Evolutionary conservation across 257 asterid genomes (phyloP), one percentile per base, ranked within the genome.

Genomic region (Petunia secreta): DNA sequence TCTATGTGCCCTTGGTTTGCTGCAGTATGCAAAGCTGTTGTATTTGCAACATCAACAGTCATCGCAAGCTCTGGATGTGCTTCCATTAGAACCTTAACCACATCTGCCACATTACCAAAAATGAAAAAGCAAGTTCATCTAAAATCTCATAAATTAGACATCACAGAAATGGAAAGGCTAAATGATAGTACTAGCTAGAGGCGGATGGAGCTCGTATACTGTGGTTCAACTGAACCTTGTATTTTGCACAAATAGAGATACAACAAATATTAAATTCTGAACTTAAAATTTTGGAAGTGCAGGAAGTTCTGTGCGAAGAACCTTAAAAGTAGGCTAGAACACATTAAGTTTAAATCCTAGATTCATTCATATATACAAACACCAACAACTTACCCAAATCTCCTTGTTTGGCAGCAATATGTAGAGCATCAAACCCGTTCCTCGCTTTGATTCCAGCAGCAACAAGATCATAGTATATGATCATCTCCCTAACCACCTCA

Each of bases 351-450:
- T 66, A 66, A 66, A 66, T 66, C 53, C 11, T n/a, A 43, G 55
- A 67, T 67, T 8, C 14, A 7, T 54, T 54, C 59, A 10, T 54
- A 54, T 54, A 54, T 54, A 54, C 25, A 16, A 73, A 25, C 62
- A 73, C 50, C 25, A 34, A 11, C 43, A 50, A 11, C 80, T 13
- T 86, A 88, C 91, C 90, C 37, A 88, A 83, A 78, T 88, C 90
- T 52, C 91, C 91, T 87, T 88, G 90, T 83, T 88, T 88, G 75
- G 90, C 90, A 63, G 90, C 89, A 40, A 88, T 88, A 48, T 88
- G 91, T 59, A 88, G 83, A 68, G 91, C 88, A 43, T 88, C 91
- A 58, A 86, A 88, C 8, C 91, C 91, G 82, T 86, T 88, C 79
- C 84, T 85, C 1, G 90, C 90, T 82, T 88, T 88, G 80, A 87